These are phyloP conservation scores for Hypoxylon sp. DNA, from an alignment of 2,329 filamentous ascomycete species.

Conservation along the genomic window DNA sequence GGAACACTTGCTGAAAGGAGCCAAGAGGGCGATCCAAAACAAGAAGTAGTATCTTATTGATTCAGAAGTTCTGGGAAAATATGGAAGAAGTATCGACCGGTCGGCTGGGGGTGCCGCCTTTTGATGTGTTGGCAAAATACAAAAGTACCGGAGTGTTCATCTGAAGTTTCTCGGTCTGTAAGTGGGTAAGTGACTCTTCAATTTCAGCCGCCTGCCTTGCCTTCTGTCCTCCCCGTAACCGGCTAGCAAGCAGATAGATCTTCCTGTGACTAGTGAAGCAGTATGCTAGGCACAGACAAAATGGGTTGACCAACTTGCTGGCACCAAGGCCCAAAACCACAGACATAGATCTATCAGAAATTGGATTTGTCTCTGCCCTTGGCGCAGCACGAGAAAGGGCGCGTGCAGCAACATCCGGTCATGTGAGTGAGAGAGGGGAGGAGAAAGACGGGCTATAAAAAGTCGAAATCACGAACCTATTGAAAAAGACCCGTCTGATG, in stretches of 20 bases:
- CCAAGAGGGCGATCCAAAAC: constrained; percentile 24
- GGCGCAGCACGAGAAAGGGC: constrained; percentile 45
- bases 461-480: constrained; percentile 49
- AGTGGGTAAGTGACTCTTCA: constrained; percentile 39
- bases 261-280: constrained; percentile 29
- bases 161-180: constrained; percentile 33
- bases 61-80: constrained; percentile 35
- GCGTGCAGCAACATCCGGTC: constrained; percentile 50
- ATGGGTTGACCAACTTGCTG: constrained; percentile 26
- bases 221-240: constrained; percentile 17
- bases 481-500: constrained; percentile 36
- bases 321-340: constrained; percentile 34
- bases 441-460: constrained; percentile 37
- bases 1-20: constrained; percentile 28
- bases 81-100: constrained; percentile 32
- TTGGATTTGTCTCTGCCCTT: constrained; percentile 49
- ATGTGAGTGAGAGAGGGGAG: constrained; percentile 44
- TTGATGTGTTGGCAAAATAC: constrained; percentile 30
- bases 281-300: constrained; percentile 15
- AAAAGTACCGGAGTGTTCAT: constrained; percentile 29
- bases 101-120: constrained; percentile 19
- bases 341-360: constrained; percentile 51
- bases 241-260: constrained; percentile 14
- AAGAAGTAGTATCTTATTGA: constrained; percentile 30
- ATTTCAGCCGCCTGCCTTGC: constrained; percentile 30